Evolutionary conservation across 352 stramenopile genomes (phyloP), one percentile per base, ranked within the genome.

Genomic region (Phytophthora sp.): DNA sequence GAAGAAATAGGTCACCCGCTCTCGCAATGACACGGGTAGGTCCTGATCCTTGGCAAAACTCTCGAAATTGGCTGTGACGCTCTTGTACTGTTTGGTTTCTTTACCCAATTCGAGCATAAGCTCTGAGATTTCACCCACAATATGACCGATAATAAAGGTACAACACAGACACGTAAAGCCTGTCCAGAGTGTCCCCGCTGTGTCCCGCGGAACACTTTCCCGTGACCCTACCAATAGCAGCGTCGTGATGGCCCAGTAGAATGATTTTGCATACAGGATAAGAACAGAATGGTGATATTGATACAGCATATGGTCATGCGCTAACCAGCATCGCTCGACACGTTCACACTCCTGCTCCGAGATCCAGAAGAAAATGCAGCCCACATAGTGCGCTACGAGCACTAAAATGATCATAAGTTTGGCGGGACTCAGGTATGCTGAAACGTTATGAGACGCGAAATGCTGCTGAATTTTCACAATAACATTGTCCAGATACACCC

Each of bases 241-340:
- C 24, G 82, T 91, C 6, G 81, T 90, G 18, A 89, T 67, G 2
- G 82, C 80, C 84, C 84, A 93, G 50, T 93, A 93, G 38, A 88
- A 90, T 3, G 74, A 71, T 16, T 85, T 84, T 2, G 88, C 63
- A 39, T 93, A 93, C n/a, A 88, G 38, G 3, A 85, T 74, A 3
- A 31, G 27, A 0, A 77, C 55, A 7, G 67, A 85, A 18, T 74
- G 63, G 29, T 89, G 75, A 47, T 89, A 80, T 24, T 89, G 56
- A 8, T 89, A 66, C 9, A 93, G 70, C 29, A 93, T 61, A 26
- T 84, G 75, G 42, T 93, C 84, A 27, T 89, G 60, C n/a, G 79
- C 63, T 9, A 90, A 77, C 84, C 84, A 93, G 35, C 71, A 82
- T 21, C 77, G 69, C 5, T 57, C 39, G 18, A 88, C 79, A 20